Percentiles rank a stretch among this genome's conserved stretches.
phyloP scores from a whole-genome alignment of 2,329 filamentous ascomycete genomes.

The Colletotrichum theobromicola region DNA sequence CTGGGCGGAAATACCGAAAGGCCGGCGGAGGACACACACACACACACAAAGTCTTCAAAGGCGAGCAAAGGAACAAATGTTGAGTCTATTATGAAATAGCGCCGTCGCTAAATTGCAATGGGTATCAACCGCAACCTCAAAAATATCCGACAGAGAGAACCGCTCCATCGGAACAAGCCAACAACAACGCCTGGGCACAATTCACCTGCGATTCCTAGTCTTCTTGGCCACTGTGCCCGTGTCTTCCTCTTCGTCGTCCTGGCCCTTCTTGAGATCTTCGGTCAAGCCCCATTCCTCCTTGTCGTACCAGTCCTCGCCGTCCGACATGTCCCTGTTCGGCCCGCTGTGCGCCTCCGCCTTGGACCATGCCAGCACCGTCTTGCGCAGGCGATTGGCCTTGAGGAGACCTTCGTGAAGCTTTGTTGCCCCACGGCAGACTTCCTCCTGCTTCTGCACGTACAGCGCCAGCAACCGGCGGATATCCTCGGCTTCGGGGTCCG shows the following conservation, averaged over 20 bases:
- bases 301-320: conserved; percentile 91
- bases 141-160: neutral
- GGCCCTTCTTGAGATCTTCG: conserved; percentile 80
- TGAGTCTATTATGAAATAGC: neutral
- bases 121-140: conserved; percentile 20
- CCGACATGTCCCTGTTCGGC: conserved; percentile 75
- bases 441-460: conserved; percentile 87
- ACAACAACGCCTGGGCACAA: conserved; percentile 2
- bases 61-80: neutral
- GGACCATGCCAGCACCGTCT: conserved; percentile 74
- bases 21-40: neutral
- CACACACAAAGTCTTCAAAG: neutral
- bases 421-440: conserved; percentile 74
- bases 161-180: neutral
- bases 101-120: conserved; percentile 13
- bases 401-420: conserved; percentile 74
- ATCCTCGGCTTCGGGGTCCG: conserved; percentile 77
- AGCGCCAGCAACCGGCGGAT: conserved; percentile 75
- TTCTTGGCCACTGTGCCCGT: conserved; percentile 61
- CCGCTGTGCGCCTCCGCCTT: conserved; percentile 79
- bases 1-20: neutral
- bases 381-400: conserved; percentile 73
- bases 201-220: conserved; percentile 59
- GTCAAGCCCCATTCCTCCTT: conserved; percentile 78
- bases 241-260: conserved; percentile 84